Base-by-base conservation (phyloP, 768 basidiomycete species). In the Tulasnella sp. region DNA sequence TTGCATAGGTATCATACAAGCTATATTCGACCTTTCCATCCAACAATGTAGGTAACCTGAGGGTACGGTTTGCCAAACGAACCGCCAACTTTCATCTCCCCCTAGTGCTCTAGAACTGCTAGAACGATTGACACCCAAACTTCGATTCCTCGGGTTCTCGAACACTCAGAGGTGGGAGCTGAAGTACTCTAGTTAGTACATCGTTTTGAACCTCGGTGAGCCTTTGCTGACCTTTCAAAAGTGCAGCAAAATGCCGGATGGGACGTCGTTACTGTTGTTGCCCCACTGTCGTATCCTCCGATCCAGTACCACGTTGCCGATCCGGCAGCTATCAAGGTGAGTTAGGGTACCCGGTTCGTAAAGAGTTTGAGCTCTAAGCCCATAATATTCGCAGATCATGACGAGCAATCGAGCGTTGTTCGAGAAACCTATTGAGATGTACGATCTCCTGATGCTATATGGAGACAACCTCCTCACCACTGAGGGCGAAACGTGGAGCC, bases 381-480 rank as follows among this genome's bases (percentile, higher is more conserved):
- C 12, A n/a, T 2, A 34, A 37, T 16, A 2, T 69, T 37, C 28
- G 31, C 18, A 69, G 64, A 14, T 69, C 18, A 46, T 80, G 28
- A 75, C 79, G n/a, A 34, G 41, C 22, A 40, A 64, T 48, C 79
- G 79, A 73, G 44, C n/a, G 2, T n/a, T 46, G 16, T 80, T 80
- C 28, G 14, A 22, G 28, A 80, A 80, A 37, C 79, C 79, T 11
- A 46, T 74, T n/a, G 46, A 48, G 40, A 41, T 31, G 46, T 80
- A 80, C 34, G 44, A 31, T 31, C 18, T 73, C 6, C 64, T 80
- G 22, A 73, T 42, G 72, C 18, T 80, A 5, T 80, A 40, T 48
- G 79, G 79, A 18, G 58, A 75, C 79, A 80, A 80, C 34, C 42
- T 80, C 16, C 20, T 80, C 20, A 48, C 79, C 7, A 80, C 69